Percentiles rank a stretch among this genome's conserved stretches.
phyloP scores from a whole-genome alignment of 1,284 basidiomycete genomes.

The Marasmius tenuissimus region DNA sequence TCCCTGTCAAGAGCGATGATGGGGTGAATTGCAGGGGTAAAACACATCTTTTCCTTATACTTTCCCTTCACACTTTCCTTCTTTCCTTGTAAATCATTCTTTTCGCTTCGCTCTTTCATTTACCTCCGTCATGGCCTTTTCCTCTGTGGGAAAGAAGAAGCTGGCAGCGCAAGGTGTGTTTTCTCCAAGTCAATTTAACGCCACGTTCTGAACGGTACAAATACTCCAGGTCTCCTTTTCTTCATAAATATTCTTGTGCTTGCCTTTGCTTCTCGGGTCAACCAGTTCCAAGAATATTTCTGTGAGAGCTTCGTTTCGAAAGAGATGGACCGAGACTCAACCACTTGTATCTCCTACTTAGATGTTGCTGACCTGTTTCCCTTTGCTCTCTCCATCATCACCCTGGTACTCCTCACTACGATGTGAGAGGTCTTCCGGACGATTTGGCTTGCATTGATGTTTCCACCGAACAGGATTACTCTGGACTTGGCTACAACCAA shows the following conservation, averaged over 20 bases:
- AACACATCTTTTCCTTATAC: no score
- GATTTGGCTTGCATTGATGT: neutral
- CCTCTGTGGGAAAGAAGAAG: slow-evolving; percentile 26
- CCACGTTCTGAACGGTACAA: neutral
- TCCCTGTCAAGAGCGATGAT: no score
- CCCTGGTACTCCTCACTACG: slow-evolving; percentile 40
- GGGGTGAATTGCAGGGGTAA: no score
- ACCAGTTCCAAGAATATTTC: slow-evolving; percentile 59
- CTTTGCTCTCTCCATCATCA: slow-evolving; percentile 53
- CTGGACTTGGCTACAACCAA: slow-evolving; percentile 42
- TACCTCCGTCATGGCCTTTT: slow-evolving; percentile 14
- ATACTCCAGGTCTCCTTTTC: slow-evolving; percentile 37
- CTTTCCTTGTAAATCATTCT: neutral
- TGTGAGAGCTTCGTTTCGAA: slow-evolving; percentile 33
- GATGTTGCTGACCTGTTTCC: slow-evolving; percentile 61
- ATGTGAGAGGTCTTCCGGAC: slow-evolving; percentile 32
- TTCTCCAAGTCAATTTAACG: neutral
- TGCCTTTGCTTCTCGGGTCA: slow-evolving; percentile 51
- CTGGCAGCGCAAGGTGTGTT: slow-evolving; percentile 30
- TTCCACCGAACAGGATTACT: slow-evolving; percentile 31
- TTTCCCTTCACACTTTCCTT: neutral
- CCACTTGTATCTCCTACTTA: slow-evolving; percentile 19
- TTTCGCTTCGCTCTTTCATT: neutral
- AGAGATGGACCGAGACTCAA: neutral
- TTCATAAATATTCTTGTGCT: slow-evolving; percentile 51